Evolutionary conservation across 1,284 basidiomycete genomes (phyloP), one percentile per base, ranked within the genome.

Genomic region (Moesziomyces parantarcticus): DNA sequence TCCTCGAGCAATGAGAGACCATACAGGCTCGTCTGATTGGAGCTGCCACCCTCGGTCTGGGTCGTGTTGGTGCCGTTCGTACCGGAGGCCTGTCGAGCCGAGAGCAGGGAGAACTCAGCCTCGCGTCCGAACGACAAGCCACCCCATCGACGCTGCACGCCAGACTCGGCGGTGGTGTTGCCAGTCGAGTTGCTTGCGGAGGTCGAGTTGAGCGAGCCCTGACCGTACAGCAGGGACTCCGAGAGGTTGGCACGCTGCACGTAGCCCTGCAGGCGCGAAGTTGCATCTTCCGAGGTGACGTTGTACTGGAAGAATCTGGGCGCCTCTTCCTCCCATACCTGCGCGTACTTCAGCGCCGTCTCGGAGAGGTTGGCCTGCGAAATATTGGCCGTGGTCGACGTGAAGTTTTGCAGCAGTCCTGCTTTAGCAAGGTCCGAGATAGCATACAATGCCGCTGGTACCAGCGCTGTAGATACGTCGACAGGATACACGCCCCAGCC

Each of bases 401-500:
- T 81, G 41, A 70, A 55, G n/a, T 64, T 68, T 9, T 75, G 72
- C 23, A 86, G 58, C 39, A 87, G 49, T 13, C 84, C 84, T 3
- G 85, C 83, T 16, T 71, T 47, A 7, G 85, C 76, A 39, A 88
- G 80, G 8, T 70, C 67, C 8, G 84, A 83, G 18, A 86, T 86
- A 9, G 87, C 87, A 20, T 87, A 81, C 14, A 88, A 76, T 6
- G 87, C 86, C 3, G 87, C 86, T 8, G 87, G 87, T 5, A 88
- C 86, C 21, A 88, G 81, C 2, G 87, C 87, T 29, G 84, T 77
- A 55, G 86, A 87, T 25, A 88, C 86, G 70, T 88, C 88, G 66
- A 87, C 87, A 9, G 87, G 86, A 55, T 86, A 86, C 36, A 80
- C 80, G 4, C 87, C 87, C 70, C 84, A 87, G 9, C 87, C 87